Percentiles rank a stretch among this genome's conserved stretches.
Evolutionary conservation across 1,284 basidiomycete species (phyloP).

Genomic region (Tilletia setariae): DNA sequence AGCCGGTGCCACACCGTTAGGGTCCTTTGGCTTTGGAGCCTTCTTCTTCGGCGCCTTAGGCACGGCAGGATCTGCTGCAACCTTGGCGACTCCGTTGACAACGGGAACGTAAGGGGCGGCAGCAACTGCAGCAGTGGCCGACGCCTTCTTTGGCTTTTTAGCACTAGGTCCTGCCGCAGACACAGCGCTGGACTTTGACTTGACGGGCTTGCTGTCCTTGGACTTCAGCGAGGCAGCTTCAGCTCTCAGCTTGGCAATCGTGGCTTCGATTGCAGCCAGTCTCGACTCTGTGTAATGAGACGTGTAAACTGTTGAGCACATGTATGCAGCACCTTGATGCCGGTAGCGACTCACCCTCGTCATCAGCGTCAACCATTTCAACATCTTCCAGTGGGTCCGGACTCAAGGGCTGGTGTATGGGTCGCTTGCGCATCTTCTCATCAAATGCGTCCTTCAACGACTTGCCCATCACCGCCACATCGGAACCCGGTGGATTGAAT

Average conservation of each 20-base stretch:
- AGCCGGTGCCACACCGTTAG: not conserved
- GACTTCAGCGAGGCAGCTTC: constrained; percentile 43
- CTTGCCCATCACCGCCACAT: constrained; percentile 66
- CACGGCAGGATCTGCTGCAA: not conserved
- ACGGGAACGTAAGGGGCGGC: not conserved
- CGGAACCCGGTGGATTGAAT: constrained; percentile 85
- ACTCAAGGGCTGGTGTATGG: constrained; percentile 55
- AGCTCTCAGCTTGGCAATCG: constrained; percentile 41
- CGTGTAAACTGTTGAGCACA: not conserved
- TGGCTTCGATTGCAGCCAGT: constrained; percentile 32
- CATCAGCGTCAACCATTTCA: constrained; percentile 56
- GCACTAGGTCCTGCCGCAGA: constrained; percentile 20
- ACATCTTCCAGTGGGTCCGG: constrained; percentile 51
- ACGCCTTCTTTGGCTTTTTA: constrained; percentile 40
- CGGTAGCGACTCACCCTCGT: constrained; percentile 34
- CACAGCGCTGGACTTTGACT: constrained; percentile 31
- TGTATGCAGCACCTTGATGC: too few species aligned
- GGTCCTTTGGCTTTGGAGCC: constrained; percentile 26
- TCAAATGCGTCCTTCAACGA: constrained; percentile 76
- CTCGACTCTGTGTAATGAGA: not conserved
- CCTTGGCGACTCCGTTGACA: not conserved
- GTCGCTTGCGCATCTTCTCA: constrained; percentile 80
- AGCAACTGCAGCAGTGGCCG: constrained; percentile 13
- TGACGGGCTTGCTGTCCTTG: constrained; percentile 15
- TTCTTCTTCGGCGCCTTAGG: constrained; percentile 36